Percentiles rank a stretch among this genome's conserved stretches.
phyloP scores from a whole-genome alignment of 2,329 filamentous ascomycete species.

The Aspergillus melleus region DNA sequence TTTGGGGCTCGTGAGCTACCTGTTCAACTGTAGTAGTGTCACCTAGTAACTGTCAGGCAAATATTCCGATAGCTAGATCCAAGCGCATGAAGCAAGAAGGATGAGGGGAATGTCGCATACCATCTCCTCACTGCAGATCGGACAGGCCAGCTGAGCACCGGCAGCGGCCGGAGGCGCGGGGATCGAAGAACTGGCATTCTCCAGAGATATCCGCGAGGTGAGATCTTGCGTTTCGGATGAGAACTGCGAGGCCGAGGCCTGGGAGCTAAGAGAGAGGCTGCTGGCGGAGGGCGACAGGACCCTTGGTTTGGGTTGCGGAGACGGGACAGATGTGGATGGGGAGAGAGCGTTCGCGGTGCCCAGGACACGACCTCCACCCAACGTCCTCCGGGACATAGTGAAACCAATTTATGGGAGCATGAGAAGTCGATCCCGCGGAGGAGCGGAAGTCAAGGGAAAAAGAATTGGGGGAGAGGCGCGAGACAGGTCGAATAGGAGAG shows the following conservation, averaged over 20 bases:
- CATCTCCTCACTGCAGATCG: conserved; percentile 99
- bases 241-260: conserved; percentile 69
- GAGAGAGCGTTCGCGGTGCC: conserved; percentile 80
- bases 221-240: conserved; percentile 76
- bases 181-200: conserved; percentile 55
- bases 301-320: conserved; percentile 42
- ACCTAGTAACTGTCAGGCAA: conserved; percentile 55
- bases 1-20: conserved; percentile 44
- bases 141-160: conserved; percentile 75
- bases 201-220: conserved; percentile 74
- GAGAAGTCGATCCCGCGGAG: conserved; percentile 27
- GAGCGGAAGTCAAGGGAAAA: not conserved
- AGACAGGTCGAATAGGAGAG: not conserved
- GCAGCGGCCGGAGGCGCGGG: conserved; percentile 54
- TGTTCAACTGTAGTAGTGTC: conserved; percentile 88
- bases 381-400: conserved; percentile 76
- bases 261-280: conserved; percentile 75
- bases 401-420: conserved; percentile 37
- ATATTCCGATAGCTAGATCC: not conserved
- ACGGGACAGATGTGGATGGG: conserved; percentile 50
- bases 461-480: not conserved
- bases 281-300: conserved; percentile 66
- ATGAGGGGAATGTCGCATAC: conserved; percentile 48
- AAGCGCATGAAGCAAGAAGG: not conserved
- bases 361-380: conserved; percentile 88